These are phyloP conservation scores for Curvularia lunata DNA, from an alignment of 2,329 filamentous ascomycete species.

Conservation along the genomic window DNA sequence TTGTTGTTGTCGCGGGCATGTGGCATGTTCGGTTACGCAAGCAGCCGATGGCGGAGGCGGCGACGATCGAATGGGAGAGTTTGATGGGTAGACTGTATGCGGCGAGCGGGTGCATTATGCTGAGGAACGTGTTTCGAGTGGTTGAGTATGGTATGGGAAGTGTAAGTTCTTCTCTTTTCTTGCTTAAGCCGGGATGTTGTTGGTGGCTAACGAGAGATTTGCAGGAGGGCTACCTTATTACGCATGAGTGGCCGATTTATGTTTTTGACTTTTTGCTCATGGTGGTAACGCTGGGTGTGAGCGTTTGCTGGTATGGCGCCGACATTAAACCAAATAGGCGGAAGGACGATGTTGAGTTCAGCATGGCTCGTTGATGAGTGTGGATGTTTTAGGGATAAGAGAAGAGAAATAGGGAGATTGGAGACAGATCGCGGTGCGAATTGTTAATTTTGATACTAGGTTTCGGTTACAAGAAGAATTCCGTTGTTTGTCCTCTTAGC, in stretches of 20 bases:
- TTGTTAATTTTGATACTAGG: no score
- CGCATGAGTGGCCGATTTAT: conserved; percentile 37
- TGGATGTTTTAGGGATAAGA: not conserved
- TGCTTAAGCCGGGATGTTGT: no score
- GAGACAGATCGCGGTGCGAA: no score
- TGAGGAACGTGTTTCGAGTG: conserved; percentile 56
- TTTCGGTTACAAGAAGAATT: no score
- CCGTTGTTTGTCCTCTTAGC: no score
- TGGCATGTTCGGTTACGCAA: conserved; percentile 58
- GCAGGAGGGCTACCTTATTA: conserved; percentile 34
- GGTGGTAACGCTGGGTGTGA: conserved; percentile 31
- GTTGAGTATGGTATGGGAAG: conserved; percentile 54
- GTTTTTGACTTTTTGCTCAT: conserved; percentile 39
- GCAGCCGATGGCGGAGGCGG: conserved; percentile 35
- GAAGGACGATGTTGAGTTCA: not conserved
- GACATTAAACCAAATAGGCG: conserved; percentile 28
- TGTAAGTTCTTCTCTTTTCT: not conserved
- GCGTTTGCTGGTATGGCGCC: conserved; percentile 35
- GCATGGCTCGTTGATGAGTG: not conserved
- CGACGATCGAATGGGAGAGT: conserved; percentile 42
- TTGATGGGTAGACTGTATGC: conserved; percentile 48
- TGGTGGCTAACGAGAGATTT: not conserved
- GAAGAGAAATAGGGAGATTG: no score
- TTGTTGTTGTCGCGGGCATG: conserved; percentile 56
- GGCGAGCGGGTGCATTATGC: conserved; percentile 52